phyloP scores from a whole-genome alignment of 495 filamentous ascomycete genomes.

The Platismatia glauca region DNA sequence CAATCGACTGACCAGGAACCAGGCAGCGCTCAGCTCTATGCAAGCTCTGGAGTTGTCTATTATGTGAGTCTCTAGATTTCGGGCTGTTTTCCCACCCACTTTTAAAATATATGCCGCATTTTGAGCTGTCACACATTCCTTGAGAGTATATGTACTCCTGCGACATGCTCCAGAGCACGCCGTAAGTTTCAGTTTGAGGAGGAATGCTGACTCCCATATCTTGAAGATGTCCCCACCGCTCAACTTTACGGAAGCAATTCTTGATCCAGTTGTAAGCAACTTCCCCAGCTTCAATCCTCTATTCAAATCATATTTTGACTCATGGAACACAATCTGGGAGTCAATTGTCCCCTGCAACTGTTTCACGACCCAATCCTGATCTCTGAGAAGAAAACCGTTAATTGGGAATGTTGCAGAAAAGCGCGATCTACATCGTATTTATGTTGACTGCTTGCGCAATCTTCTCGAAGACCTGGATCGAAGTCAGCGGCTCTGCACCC shows the following conservation, averaged over 20 bases:
- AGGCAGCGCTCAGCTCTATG: constrained; percentile 79
- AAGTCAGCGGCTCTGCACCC: constrained; percentile 94
- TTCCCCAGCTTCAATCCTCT: background rate
- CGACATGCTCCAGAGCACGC: background rate
- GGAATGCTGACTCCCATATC: background rate
- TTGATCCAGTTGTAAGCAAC: constrained; percentile 63
- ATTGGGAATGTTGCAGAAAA: constrained; percentile 43
- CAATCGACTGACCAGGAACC: background rate
- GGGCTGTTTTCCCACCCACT: background rate
- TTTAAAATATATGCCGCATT: no score
- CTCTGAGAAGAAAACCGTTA: background rate
- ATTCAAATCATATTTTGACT: background rate
- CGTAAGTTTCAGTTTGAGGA: background rate
- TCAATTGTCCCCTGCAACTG: background rate
- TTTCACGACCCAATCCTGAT: background rate
- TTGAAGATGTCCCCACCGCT: constrained; percentile 80
- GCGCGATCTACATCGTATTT: constrained; percentile 88
- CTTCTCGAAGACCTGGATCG: constrained; percentile 98
- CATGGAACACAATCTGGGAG: background rate
- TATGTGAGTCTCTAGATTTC: background rate
- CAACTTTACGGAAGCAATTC: constrained; percentile 90
- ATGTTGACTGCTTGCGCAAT: constrained; percentile 96
- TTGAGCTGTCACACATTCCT: background rate
- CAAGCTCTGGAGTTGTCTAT: constrained; percentile 86
- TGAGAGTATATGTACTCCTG: background rate